These are phyloP conservation scores for Cordyceps cicadae DNA, from an alignment of 2,329 filamentous ascomycete genomes.

Conservation along the genomic window DNA sequence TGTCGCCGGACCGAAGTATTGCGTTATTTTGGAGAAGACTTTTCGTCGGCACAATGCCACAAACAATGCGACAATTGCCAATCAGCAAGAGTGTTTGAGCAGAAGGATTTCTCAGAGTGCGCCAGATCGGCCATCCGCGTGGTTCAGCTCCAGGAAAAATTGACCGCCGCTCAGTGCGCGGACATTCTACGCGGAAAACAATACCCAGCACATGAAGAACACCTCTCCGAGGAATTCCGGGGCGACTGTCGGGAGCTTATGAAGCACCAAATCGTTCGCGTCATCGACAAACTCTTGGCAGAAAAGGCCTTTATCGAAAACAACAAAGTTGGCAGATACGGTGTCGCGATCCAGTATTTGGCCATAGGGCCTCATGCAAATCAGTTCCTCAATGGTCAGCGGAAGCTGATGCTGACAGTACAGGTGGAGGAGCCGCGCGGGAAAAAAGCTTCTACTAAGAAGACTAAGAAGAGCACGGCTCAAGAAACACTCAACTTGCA, in stretches of 20 bases:
- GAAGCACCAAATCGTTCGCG: conserved; percentile 68
- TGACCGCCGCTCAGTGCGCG: conserved; percentile 74
- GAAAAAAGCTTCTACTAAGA: conserved; percentile 20
- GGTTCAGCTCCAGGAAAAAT: conserved; percentile 49
- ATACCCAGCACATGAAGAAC: conserved; percentile 42
- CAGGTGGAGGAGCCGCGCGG: conserved; percentile 19
- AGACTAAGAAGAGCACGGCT: conserved; percentile 26
- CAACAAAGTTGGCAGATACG: conserved; percentile 41
- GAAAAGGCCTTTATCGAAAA: conserved; percentile 68
- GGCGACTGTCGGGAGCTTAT: conserved; percentile 63
- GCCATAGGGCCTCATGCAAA: conserved; percentile 34
- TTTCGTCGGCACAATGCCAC: conserved; percentile 62
- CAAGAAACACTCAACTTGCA: conserved; percentile 33
- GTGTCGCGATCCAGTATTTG: conserved; percentile 70
- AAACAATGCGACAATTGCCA: conserved; percentile 84
- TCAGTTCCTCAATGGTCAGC: conserved; percentile 35
- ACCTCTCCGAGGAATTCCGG: conserved; percentile 47
- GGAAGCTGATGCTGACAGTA: conserved; percentile 37
- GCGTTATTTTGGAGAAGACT: conserved; percentile 87
- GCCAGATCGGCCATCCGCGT: conserved; percentile 64
- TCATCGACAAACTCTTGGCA: conserved; percentile 69
- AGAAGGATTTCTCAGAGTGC: conserved; percentile 67
- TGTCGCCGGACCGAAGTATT: conserved; percentile 84
- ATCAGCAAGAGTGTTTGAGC: conserved; percentile 61
- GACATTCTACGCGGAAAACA: conserved; percentile 71